Base-by-base conservation (phyloP, 768 basidiomycete genomes). In the Suillus decipiens region DNA sequence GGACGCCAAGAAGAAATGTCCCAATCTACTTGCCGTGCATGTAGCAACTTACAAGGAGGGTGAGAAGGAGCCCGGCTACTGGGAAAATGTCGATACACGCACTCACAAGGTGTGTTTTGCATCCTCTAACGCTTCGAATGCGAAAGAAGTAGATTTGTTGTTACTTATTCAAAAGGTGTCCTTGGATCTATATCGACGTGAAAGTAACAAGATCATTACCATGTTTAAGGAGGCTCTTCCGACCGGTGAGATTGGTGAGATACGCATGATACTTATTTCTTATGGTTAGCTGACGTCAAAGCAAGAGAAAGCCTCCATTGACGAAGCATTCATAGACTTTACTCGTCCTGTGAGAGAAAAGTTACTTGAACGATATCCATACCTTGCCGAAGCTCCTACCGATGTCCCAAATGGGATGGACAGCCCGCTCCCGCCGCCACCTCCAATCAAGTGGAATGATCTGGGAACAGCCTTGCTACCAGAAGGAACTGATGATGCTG, bases 311-410 rank as follows among this genome's bases (percentile, higher is more conserved):
- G 97, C 97, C 28, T 96, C 94, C 0, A 97, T 99, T 41, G 97
- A 99, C 70, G 97, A 99, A 71, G 95, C 93, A 0, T 99, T 96
- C 75, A 86, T 99, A 62, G 96, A 99, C 74, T 84, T 99, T 61
- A 92, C 95, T 3, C 82, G 82, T 10, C 89, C 90, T 39, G 87
- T 94, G n/a, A 87, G 92, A 42, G 85, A 89, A 62, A 78, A 84
- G 51, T 76, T 99, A 2, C 78, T 99, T 3, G 81, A 85, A 56
- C 80, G 86, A 47, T 93, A 89, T 70, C 92, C 96, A 0, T 81
- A 93, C 71, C 85, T 99, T 31, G 82, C 86, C 0, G 72, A 84
- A 22, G 83, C 89, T 2, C 95, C 95, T 2, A 71, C 80, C 0
- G 84, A 89, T 63, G 86, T 90, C 0, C 86, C 87, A 0, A 69